Conservation (phyloP, 2,329 filamentous ascomycete species). For the Bipolaris sorokiniana region DNA sequence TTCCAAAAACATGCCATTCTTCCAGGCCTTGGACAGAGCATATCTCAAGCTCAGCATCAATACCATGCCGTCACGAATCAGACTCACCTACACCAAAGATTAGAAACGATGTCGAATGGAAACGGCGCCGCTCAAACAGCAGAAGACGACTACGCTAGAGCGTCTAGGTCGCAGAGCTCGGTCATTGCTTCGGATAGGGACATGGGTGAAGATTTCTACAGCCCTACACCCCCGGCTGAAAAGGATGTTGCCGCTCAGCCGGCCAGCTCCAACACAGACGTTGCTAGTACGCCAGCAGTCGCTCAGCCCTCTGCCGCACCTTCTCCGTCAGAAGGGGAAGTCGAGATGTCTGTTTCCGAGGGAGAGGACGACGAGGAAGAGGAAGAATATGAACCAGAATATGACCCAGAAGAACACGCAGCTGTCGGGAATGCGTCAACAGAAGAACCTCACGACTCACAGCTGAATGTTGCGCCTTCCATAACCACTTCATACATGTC, state of each 20-base stretch:
- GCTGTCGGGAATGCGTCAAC: conserved; percentile 4
- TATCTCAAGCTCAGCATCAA: neutral
- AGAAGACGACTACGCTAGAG: neutral
- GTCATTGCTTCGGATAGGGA: conserved; percentile 38
- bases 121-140: neutral
- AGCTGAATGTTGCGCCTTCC: conserved; percentile 14
- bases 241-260: neutral
- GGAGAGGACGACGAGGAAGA: conserved; percentile 36
- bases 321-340: conserved; percentile 41
- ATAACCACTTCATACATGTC: conserved; percentile 21
- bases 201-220: conserved; percentile 43
- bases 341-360: conserved; percentile 44
- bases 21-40: conserved; percentile 22
- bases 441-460: conserved; percentile 10
- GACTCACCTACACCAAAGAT: neutral
- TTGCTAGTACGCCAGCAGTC: conserved; percentile 7
- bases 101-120: neutral
- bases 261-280: neutral
- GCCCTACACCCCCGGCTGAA: conserved; percentile 31
- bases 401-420: conserved; percentile 39
- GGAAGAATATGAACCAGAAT: conserved; percentile 28
- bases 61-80: neutral
- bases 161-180: conserved; percentile 13
- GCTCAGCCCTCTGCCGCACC: conserved; percentile 2
- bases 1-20: conserved; percentile 8